Conservation (phyloP, 129 eudicot genomes). For the Flaveria bidentis region DNA sequence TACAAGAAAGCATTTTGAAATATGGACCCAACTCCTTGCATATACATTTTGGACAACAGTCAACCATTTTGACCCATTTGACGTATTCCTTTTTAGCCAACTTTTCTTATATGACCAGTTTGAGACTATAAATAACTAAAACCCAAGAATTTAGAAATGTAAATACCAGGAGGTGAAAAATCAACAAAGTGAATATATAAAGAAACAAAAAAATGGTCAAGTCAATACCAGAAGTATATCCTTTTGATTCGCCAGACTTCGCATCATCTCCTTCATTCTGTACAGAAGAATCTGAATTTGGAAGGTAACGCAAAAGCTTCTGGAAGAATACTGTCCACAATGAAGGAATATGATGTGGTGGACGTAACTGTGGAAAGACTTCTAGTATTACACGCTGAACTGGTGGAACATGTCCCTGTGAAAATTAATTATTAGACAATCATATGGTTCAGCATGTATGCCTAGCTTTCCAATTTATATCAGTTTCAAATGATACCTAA, state of each 20-base stretch:
- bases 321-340: conserved; percentile 74
- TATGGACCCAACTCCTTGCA: background rate
- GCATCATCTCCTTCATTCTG: conserved; percentile 41
- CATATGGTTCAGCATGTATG: background rate
- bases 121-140: background rate
- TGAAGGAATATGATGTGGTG: conserved; percentile 75
- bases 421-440: conserved; percentile 4
- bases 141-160: background rate
- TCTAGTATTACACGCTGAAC: conserved; percentile 81
- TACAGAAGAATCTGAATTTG: conserved; percentile 48
- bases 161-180: conserved; percentile 1
- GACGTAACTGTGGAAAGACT: conserved; percentile 65
- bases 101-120: background rate
- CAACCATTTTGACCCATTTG: background rate
- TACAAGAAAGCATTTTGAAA: conserved; percentile 1
- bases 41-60: background rate
- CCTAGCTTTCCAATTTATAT: conserved; percentile 8
- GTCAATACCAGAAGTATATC: conserved; percentile 42
- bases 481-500: background rate
- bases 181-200: conserved; percentile 5
- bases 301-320: conserved; percentile 73
- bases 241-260: conserved; percentile 31
- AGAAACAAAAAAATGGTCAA: background rate
- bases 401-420: conserved; percentile 89
- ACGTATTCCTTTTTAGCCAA: background rate